Conservation (phyloP, 2,329 filamentous ascomycete species). For the Ceratocystis albifundus region DNA sequence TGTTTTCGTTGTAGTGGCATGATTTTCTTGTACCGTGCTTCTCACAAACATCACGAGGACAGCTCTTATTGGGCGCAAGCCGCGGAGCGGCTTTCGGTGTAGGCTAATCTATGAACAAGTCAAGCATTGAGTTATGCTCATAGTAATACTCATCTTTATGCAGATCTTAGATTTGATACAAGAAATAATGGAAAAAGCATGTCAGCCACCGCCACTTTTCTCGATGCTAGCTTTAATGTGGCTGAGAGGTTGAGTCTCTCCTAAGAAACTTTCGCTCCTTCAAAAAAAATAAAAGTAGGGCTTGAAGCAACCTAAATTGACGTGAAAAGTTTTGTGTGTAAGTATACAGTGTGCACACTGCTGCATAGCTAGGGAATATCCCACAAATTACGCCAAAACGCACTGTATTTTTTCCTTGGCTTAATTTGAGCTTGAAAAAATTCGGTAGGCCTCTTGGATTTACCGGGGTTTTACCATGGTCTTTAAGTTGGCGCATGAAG, state of each 20-base stretch:
- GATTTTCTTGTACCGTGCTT: constrained; percentile 5
- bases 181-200: neutral
- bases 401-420: constrained; percentile 3
- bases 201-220: neutral
- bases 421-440: neutral
- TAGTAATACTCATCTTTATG: neutral
- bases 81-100: neutral
- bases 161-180: neutral
- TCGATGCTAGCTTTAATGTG: neutral
- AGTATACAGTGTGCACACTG: neutral
- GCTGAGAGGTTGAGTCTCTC: neutral
- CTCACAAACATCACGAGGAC: neutral
- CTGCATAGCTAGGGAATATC: neutral
- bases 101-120: neutral
- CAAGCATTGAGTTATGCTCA: neutral
- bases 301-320: neutral
- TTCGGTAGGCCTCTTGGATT: neutral
- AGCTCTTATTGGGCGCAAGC: neutral
- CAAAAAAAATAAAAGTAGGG: neutral
- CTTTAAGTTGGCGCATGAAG: neutral
- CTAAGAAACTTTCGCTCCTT: neutral
- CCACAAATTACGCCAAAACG: neutral
- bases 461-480: neutral
- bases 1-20: neutral
- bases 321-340: neutral